Evolutionary conservation across 805 yeast genomes (phyloP).

Genomic region (Brettanomyces nanus): DNA sequence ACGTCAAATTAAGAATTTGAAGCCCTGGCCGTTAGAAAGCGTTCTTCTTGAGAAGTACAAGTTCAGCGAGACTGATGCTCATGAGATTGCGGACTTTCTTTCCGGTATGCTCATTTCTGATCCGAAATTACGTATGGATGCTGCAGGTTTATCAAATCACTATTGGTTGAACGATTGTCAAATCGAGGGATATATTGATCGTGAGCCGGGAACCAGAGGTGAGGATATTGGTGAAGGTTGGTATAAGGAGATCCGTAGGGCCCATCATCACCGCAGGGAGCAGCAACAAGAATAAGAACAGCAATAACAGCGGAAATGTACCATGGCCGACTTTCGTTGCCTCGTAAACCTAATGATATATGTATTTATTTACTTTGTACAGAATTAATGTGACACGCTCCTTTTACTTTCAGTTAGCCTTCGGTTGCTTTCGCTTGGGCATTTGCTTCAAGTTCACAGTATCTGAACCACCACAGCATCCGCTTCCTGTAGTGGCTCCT

Average conservation of each 20-base stretch:
- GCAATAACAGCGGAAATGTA: not conserved
- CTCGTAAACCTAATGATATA: no score
- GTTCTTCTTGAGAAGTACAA: slow-evolving; percentile 85
- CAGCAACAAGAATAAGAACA: not conserved
- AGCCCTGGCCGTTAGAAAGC: slow-evolving; percentile 81
- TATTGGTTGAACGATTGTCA: slow-evolving; percentile 75
- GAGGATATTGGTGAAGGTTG: slow-evolving; percentile 83
- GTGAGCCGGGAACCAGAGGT: slow-evolving; percentile 75
- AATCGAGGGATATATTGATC: slow-evolving; percentile 70
- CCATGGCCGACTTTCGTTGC: no score
- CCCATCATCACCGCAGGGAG: not conserved
- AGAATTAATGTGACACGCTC: no score
- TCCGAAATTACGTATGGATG: slow-evolving; percentile 83
- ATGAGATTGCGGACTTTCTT: slow-evolving; percentile 66
- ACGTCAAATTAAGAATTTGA: slow-evolving; percentile 69
- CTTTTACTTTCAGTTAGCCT: no score
- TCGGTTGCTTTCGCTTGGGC: no score
- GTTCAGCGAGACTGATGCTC: slow-evolving; percentile 58
- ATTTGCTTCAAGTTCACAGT: slow-evolving; percentile 25
- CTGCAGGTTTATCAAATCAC: slow-evolving; percentile 90
- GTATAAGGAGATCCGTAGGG: slow-evolving; percentile 49
- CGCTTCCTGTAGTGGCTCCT: slow-evolving; percentile 31
- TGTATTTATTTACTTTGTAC: no score
- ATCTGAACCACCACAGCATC: slow-evolving; percentile 53
- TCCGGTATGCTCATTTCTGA: slow-evolving; percentile 75